Conservation (phyloP, 768 basidiomycete species). For the Pisolithus orientalis region DNA sequence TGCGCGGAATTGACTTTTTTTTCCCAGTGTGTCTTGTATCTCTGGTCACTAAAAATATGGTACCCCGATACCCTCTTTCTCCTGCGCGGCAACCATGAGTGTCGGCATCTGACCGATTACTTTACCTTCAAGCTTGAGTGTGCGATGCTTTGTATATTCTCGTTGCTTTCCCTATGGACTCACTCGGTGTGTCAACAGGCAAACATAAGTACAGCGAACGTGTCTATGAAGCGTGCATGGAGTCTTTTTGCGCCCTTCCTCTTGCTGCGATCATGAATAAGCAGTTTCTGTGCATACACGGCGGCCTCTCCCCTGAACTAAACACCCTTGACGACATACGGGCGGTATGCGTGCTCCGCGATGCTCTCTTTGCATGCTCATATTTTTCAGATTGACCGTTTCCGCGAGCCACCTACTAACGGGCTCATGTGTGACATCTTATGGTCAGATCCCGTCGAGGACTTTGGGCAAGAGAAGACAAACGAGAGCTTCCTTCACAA, state of each 20-base stretch:
- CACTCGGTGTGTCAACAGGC: slow-evolving; percentile 41
- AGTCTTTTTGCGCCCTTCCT: slow-evolving; percentile 92
- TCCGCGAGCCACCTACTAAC: slow-evolving; percentile 95
- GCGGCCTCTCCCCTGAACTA: slow-evolving; percentile 92
- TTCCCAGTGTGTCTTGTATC: slow-evolving; percentile 85
- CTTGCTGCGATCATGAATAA: slow-evolving; percentile 99
- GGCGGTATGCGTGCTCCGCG: slow-evolving; percentile 42
- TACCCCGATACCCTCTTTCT: slow-evolving; percentile 96
- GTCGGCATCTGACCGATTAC: slow-evolving; percentile 96
- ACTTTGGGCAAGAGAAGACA: slow-evolving; percentile 92
- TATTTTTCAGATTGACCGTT: slow-evolving; percentile 77
- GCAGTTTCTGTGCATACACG: slow-evolving; percentile 98
- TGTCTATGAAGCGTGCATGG: slow-evolving; percentile 97
- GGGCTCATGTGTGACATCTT: slow-evolving; percentile 98
- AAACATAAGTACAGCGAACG: slow-evolving; percentile 98
- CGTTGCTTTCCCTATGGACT: slow-evolving; percentile 3
- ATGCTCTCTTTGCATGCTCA: neutral
- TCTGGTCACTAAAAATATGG: slow-evolving; percentile 99
- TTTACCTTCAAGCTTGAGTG: slow-evolving; percentile 99
- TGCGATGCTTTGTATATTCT: slow-evolving; percentile 34
- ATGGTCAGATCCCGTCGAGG: slow-evolving; percentile 97
- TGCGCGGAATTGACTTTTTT: slow-evolving; percentile 4
- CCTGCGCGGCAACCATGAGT: slow-evolving; percentile 97
- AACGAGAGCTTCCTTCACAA: slow-evolving; percentile 91
- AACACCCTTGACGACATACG: slow-evolving; percentile 95